Evolutionary conservation across 495 filamentous ascomycete genomes (phyloP).

Genomic region (Podospora didyma): DNA sequence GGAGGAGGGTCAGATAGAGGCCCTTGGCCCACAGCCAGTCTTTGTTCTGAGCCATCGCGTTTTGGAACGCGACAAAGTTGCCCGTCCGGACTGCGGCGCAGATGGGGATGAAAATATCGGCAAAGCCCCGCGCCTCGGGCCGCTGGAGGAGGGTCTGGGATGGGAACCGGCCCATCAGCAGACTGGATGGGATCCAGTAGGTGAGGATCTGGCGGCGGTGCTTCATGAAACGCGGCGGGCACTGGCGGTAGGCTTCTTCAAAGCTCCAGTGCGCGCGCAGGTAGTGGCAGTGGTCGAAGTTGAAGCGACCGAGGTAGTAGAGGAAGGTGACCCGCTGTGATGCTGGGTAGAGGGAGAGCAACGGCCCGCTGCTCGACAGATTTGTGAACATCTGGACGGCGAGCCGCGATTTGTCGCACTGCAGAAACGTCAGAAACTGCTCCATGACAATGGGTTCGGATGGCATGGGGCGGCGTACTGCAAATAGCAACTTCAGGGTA

Average conservation of each 20-base stretch:
- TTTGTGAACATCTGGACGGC: constrained; percentile 88
- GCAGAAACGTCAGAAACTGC: constrained; percentile 6
- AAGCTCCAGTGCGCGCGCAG: constrained; percentile 68
- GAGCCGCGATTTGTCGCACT: constrained; percentile 59
- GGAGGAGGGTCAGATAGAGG: constrained; percentile 65
- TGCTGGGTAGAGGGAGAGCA: constrained; percentile 74
- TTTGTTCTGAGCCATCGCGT: constrained; percentile 50
- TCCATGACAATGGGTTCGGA: background rate
- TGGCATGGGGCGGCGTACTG: constrained; percentile 44
- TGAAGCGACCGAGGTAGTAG: constrained; percentile 89
- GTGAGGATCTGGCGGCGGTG: constrained; percentile 79
- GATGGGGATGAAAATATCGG: constrained; percentile 68
- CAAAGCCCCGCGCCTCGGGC: constrained; percentile 69
- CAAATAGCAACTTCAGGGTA: constrained; percentile 83
- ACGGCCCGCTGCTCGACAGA: constrained; percentile 76
- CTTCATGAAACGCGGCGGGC: constrained; percentile 58
- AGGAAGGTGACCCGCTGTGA: constrained; percentile 86
- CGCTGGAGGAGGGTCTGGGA: constrained; percentile 58
- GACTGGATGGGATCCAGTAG: constrained; percentile 77
- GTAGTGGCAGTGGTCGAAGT: constrained; percentile 78
- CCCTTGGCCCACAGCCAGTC: constrained; percentile 76
- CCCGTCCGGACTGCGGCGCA: constrained; percentile 70
- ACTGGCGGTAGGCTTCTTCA: constrained; percentile 75
- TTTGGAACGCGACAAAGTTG: constrained; percentile 71
- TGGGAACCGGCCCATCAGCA: constrained; percentile 84